A percentile compares a stretch with the other conserved stretches of the same genome.
Conservation (phyloP, 2,329 filamentous ascomycete species). For the Stemphylium beticola region DNA sequence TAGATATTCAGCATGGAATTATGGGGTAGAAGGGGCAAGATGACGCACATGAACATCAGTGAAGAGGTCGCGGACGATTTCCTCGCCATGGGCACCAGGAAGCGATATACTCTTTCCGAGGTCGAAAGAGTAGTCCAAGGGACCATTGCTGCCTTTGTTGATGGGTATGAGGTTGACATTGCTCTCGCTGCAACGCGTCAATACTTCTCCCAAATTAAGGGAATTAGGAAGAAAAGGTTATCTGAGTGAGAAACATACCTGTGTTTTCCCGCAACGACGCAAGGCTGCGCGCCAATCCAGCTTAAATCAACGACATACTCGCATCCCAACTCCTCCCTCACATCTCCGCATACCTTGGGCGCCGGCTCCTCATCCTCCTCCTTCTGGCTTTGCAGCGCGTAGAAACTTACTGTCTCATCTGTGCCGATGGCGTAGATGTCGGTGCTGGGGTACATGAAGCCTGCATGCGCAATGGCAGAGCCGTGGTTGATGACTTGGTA, state of each 20-base stretch:
- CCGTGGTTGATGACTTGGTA: constrained; percentile 80
- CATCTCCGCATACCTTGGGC: constrained; percentile 67
- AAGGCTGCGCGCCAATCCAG: constrained; percentile 65
- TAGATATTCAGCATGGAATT: not conserved
- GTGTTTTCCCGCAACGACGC: constrained; percentile 70
- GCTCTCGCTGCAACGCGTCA: constrained; percentile 29
- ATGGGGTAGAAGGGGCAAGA: not conserved
- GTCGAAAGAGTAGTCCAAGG: constrained; percentile 42
- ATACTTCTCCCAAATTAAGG: not conserved
- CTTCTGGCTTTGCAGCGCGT: constrained; percentile 69
- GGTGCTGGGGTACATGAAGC: constrained; percentile 64
- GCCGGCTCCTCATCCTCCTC: constrained; percentile 61
- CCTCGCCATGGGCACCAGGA: constrained; percentile 55
- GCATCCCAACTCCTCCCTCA: constrained; percentile 68
- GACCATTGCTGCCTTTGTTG: constrained; percentile 23
- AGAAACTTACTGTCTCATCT: constrained; percentile 78
- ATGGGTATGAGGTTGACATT: constrained; percentile 42
- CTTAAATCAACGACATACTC: constrained; percentile 76
- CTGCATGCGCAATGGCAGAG: constrained; percentile 75
- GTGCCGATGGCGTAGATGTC: constrained; percentile 74
- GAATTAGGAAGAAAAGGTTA: not conserved
- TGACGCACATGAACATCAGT: constrained; percentile 46
- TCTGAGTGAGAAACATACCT: constrained; percentile 58
- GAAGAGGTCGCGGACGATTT: constrained; percentile 56
- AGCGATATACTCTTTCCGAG: constrained; percentile 36